Evolutionary conservation across 805 yeast genomes (phyloP).

Genomic region (Barnettozyma sp.): DNA sequence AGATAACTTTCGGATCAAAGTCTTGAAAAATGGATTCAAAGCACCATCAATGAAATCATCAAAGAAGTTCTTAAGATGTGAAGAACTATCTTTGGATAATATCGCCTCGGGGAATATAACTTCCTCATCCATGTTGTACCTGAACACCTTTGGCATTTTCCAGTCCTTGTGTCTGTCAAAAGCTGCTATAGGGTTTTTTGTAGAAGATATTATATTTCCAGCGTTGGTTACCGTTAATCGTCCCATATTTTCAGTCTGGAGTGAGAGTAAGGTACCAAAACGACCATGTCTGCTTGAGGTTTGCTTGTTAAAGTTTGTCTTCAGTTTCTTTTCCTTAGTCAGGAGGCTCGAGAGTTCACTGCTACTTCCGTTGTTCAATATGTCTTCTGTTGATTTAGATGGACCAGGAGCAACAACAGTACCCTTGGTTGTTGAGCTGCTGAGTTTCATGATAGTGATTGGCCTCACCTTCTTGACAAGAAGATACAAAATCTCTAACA

Average conservation of each 20-base stretch:
- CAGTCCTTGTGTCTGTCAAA: slow-evolving; percentile 67
- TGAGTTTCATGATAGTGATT: slow-evolving; percentile 12
- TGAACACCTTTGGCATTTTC: slow-evolving; percentile 35
- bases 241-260: slow-evolving; percentile 53
- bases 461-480: slow-evolving; percentile 51
- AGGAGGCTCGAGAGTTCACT: slow-evolving; percentile 35
- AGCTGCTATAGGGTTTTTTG: slow-evolving; percentile 48
- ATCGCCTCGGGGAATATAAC: slow-evolving; percentile 25
- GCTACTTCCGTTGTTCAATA: no score
- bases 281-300: slow-evolving; percentile 77
- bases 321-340: slow-evolving; percentile 52
- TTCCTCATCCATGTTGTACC: slow-evolving; percentile 25
- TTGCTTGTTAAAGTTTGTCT: slow-evolving; percentile 39
- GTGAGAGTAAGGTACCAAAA: slow-evolving; percentile 79
- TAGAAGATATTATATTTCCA: slow-evolving; percentile 43
- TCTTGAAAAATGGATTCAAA: slow-evolving; percentile 57
- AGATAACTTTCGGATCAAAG: slow-evolving; percentile 42
- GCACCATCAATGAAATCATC: slow-evolving; percentile 64
- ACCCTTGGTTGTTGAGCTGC: neutral
- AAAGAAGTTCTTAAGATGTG: slow-evolving; percentile 33
- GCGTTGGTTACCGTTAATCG: slow-evolving; percentile 70
- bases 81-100: slow-evolving; percentile 13
- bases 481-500: slow-evolving; percentile 64
- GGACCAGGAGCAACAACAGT: neutral
- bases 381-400: slow-evolving; percentile 8